Evolutionary conservation across 2,329 filamentous ascomycete genomes (phyloP), one percentile per base, ranked within the genome.

Genomic region (Pseudopyricularia javanii): DNA sequence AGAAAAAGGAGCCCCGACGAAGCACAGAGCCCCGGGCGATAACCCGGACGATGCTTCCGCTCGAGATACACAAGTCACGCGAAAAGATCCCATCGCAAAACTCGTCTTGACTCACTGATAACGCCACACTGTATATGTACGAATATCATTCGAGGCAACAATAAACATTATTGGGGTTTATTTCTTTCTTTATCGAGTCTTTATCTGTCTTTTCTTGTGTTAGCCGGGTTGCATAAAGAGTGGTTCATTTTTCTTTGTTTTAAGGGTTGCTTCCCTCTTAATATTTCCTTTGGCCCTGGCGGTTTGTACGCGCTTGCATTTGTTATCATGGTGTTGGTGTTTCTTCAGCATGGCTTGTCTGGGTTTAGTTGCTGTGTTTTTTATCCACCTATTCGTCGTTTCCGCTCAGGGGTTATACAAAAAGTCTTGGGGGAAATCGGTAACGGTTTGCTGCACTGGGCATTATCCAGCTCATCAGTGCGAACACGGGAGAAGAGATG

Each of bases 331-430:
- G 33, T 53, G 43, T 43, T 48, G 51, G 47, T 48, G 28, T 47
- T 24, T 34, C 20, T 24, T 50, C 17, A 15, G 47, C 45, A 30
- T 49, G 20, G 30, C 34, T 47, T 56, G 48, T 24, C 32, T 34
- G 28, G 32, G 48, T 50, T 40, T 43, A 40, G 15, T 43, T 12
- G 17, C 34, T 53, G 8, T 26, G 50, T 34, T 50, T 50, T 14
- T 51, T 55, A 47, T 55, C 54, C 51, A 53, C 33, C 24, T 50
- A 51, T 59, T 43, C 22, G 49, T 35, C 47, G 47, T 28, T 43
- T 54, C 52, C 30, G 22, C 52, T 50, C 47, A 55, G 47, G 30
- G 52, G 52, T 49, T 54, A 54, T 50, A 54, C 48, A 54, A 28
- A 54, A 54, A 47, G 22, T 30, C 15, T 14, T 26, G 22, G 37